phyloP scores from a whole-genome alignment of 768 basidiomycete genomes.

The Lentinula sp. region DNA sequence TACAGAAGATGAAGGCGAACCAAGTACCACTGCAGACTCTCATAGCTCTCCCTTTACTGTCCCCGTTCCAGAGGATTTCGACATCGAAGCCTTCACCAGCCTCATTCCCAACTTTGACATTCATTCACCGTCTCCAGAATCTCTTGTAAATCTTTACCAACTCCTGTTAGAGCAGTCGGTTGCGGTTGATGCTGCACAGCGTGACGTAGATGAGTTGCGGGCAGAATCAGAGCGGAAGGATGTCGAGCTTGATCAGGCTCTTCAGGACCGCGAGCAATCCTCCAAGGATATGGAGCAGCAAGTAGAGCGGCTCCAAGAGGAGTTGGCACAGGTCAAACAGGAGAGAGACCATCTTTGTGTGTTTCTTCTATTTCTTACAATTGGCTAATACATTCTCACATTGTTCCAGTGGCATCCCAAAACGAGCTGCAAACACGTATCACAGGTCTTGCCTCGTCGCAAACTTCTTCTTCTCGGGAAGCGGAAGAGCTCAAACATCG shows the following conservation, averaged over 20 bases:
- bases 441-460: conserved; percentile 47
- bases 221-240: conserved; percentile 70
- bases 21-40: conserved; percentile 26
- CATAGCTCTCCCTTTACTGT: conserved; percentile 27
- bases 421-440: conserved; percentile 50
- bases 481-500: conserved; percentile 51
- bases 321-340: conserved; percentile 48
- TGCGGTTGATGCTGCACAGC: conserved; percentile 47
- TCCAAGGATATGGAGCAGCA: conserved; percentile 51
- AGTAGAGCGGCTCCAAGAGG: conserved; percentile 45
- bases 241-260: conserved; percentile 77
- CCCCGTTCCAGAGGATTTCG: conserved; percentile 61
- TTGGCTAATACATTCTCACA: conserved; percentile 12
- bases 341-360: conserved; percentile 66
- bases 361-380: conserved; percentile 17
- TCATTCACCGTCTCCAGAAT: conserved; percentile 50
- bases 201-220: conserved; percentile 65
- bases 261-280: conserved; percentile 69
- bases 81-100: conserved; percentile 50
- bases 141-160: conserved; percentile 57
- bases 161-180: conserved; percentile 50
- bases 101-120: conserved; percentile 60
- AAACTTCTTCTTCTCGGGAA: conserved; percentile 59
- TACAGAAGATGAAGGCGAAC: conserved; percentile 22
- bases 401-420: conserved; percentile 36